Conservation (phyloP, 78 protist genomes). For the Emiliania huxleyi region DNA sequence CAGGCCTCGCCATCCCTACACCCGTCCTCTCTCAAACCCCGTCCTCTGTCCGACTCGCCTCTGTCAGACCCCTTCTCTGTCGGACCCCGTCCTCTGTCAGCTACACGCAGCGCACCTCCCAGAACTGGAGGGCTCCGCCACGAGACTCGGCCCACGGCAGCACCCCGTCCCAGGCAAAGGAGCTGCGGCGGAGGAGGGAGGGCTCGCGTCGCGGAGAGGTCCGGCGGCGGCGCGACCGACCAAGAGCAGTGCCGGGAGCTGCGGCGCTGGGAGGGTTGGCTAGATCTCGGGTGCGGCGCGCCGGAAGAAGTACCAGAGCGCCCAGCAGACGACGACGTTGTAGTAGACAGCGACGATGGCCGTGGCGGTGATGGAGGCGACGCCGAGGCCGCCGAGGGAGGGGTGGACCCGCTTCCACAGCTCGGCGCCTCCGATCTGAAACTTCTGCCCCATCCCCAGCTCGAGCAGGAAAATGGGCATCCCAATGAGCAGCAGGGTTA, state of each 20-base stretch:
- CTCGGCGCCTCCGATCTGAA: background rate
- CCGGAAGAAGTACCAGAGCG: background rate
- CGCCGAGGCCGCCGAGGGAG: background rate
- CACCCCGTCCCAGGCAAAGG: too few relatives aligned
- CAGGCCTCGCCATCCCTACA: too few relatives aligned
- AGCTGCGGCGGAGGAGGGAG: too few relatives aligned
- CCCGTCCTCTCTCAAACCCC: too few relatives aligned
- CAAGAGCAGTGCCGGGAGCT: too few relatives aligned
- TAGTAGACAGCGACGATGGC: background rate
- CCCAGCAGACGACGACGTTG: constrained; percentile 5
- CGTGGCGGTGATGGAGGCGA: background rate
- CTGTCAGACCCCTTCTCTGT: too few relatives aligned
- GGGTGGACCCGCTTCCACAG: background rate
- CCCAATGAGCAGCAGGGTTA: background rate
- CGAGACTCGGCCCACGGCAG: constrained; percentile 20
- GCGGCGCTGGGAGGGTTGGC: too few relatives aligned
- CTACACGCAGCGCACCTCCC: too few relatives aligned
- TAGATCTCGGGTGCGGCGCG: background rate
- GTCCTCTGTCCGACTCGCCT: too few relatives aligned
- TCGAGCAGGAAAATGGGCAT: constrained; percentile 22
- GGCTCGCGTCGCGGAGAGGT: too few relatives aligned
- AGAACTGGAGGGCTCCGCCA: background rate
- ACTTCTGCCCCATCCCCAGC: background rate
- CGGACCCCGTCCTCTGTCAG: too few relatives aligned
- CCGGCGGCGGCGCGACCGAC: too few relatives aligned